Percentiles rank a stretch among this genome's conserved stretches.
phyloP scores from a whole-genome alignment of 352 stramenopile species.

The Globisporangium nunn region DNA sequence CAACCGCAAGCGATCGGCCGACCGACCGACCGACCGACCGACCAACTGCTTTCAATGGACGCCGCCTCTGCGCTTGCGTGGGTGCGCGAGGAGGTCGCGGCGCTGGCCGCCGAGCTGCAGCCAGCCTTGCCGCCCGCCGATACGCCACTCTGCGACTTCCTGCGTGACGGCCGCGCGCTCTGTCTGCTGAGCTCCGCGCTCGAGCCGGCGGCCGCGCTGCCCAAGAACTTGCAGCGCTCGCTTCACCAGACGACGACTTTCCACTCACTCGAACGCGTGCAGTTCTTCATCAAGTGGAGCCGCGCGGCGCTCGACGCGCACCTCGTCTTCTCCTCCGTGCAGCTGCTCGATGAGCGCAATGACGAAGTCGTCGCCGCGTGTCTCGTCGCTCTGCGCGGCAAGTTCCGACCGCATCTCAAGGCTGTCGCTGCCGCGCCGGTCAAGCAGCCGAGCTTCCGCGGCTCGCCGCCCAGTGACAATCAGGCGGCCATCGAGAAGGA shows the following conservation, averaged over 20 bases:
- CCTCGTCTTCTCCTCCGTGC: constrained; percentile 68
- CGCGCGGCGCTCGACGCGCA: constrained; percentile 58
- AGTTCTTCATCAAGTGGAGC: constrained; percentile 84
- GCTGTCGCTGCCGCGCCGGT: not conserved
- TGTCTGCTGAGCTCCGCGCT: constrained; percentile 53
- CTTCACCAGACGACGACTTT: constrained; percentile 69
- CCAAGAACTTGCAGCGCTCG: constrained; percentile 67
- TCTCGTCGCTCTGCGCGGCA: constrained; percentile 49
- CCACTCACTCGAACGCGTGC: constrained; percentile 75
- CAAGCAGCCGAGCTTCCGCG: constrained; percentile 2
- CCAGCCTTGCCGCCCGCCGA: constrained; percentile 22
- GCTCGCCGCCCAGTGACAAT: constrained; percentile 5
- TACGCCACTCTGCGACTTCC: constrained; percentile 48
- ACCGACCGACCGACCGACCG: not conserved
- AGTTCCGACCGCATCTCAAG: constrained; percentile 32
- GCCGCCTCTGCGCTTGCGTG: constrained; percentile 30
- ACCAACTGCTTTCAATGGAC: constrained; percentile 3
- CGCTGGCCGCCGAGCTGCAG: constrained; percentile 20
- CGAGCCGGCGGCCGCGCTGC: constrained; percentile 27
- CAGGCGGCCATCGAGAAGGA: constrained; percentile 3
- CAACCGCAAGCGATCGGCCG: no score
- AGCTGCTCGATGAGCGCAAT: constrained; percentile 77
- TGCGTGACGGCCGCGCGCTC: constrained; percentile 72
- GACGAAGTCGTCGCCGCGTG: constrained; percentile 49
- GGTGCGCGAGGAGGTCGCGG: constrained; percentile 48